phyloP scores from a whole-genome alignment of 805 yeast species.

The Wickerhamomyces ciferrii region DNA sequence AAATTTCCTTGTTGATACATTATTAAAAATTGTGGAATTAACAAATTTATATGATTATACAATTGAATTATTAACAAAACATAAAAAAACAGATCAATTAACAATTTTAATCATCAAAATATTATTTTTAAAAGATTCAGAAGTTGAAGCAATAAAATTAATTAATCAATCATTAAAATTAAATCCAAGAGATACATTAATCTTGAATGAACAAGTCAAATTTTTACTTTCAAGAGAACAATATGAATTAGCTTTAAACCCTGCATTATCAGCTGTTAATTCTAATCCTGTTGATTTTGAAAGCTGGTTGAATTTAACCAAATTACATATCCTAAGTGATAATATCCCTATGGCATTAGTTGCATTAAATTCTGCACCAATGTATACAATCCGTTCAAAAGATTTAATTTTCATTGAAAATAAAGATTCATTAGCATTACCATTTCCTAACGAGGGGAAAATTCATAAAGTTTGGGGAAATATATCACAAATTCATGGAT shows the following conservation, averaged over 20 bases:
- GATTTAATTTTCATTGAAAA: conserved; percentile 40
- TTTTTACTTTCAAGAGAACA: conserved; percentile 52
- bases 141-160: conserved; percentile 27
- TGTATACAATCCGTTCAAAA: conserved; percentile 37
- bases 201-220: conserved; percentile 44
- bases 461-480: conserved; percentile 43
- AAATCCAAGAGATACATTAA: conserved; percentile 15
- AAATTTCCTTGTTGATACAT: conserved; percentile 71
- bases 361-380: conserved; percentile 72
- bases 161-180: conserved; percentile 22
- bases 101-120: conserved; percentile 24
- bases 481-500: conserved; percentile 19
- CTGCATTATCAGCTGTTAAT: conserved; percentile 57
- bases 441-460: conserved; percentile 51
- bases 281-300: conserved; percentile 74
- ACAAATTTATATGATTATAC: conserved; percentile 34
- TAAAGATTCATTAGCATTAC: conserved; percentile 39
- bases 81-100: conserved; percentile 17
- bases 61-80: conserved; percentile 28
- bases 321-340: conserved; percentile 50
- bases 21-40: conserved; percentile 40
- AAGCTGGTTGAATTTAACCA: conserved; percentile 63
- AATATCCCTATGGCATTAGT: conserved; percentile 57
- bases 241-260: conserved; percentile 48
- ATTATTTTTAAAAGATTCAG: conserved; percentile 26